Evolutionary conservation across 768 basidiomycete genomes (phyloP).

Genomic region (Amanita rubescens): DNA sequence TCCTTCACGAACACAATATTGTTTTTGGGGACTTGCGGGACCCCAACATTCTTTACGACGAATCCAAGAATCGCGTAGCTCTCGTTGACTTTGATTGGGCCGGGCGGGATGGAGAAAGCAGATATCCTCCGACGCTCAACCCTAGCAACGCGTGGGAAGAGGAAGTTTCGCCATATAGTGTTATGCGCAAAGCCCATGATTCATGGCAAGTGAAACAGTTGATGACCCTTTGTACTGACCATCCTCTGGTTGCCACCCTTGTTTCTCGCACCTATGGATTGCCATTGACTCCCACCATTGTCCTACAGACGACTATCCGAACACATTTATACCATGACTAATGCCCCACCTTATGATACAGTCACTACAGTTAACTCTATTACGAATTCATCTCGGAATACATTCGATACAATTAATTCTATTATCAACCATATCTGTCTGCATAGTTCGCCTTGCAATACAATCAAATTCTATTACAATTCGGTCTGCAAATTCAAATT

Average conservation of each 20-base stretch:
- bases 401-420: too few species aligned
- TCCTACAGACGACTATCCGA: too few species aligned
- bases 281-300: background rate
- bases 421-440: too few species aligned
- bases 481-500: too few species aligned
- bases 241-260: background rate
- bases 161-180: conserved; percentile 12
- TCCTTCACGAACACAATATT: conserved; percentile 14
- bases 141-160: conserved; percentile 10
- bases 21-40: conserved; percentile 24
- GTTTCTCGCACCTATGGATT: background rate
- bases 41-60: conserved; percentile 17
- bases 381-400: too few species aligned
- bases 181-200: conserved; percentile 17
- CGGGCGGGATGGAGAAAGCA: conserved; percentile 12
- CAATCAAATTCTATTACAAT: too few species aligned
- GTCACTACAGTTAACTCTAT: too few species aligned
- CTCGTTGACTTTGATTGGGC: conserved; percentile 25
- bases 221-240: background rate
- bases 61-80: conserved; percentile 9
- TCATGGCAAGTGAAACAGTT: conserved; percentile 15
- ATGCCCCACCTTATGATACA: too few species aligned
- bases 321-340: too few species aligned
- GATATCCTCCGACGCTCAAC: conserved; percentile 19
- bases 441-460: too few species aligned